A percentile compares a stretch with the other conserved stretches of the same genome.
These are phyloP conservation scores for Sugiyamaella americana DNA, from an alignment of 805 yeast genomes.

Conservation along the genomic window DNA sequence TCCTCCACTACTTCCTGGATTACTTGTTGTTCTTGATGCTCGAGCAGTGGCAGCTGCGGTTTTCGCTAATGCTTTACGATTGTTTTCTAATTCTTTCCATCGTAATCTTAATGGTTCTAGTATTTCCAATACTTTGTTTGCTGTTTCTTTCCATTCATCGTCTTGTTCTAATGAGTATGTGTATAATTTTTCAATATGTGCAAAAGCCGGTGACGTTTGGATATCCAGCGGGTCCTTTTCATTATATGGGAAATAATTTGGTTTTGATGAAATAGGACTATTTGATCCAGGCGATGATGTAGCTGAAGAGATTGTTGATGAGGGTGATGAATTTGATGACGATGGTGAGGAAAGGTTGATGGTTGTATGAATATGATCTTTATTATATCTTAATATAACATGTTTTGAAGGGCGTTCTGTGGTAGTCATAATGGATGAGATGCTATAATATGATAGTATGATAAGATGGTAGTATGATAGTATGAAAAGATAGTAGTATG, in stretches of 20 bases:
- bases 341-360: neutral
- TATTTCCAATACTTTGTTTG: slow-evolving; percentile 13
- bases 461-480: too few relatives aligned
- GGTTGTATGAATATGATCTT: neutral
- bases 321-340: slow-evolving; percentile 1
- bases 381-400: slow-evolving; percentile 13
- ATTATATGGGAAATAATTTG: neutral
- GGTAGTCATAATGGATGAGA: too few relatives aligned
- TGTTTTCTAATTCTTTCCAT: slow-evolving; percentile 17
- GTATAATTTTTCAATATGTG: neutral
- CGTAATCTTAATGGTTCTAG: slow-evolving; percentile 11
- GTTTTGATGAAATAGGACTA: slow-evolving; percentile 1
- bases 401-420: slow-evolving; percentile 17
- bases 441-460: too few relatives aligned
- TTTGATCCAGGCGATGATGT: slow-evolving; percentile 6
- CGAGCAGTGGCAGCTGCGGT: slow-evolving; percentile 3
- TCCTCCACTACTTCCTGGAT: neutral
- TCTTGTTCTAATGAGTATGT: slow-evolving; percentile 12
- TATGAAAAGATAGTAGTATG: too few relatives aligned
- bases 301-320: slow-evolving; percentile 10
- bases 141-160: slow-evolving; percentile 18
- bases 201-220: slow-evolving; percentile 8
- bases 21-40: neutral
- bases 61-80: slow-evolving; percentile 10
- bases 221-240: slow-evolving; percentile 7